Base-by-base conservation (phyloP, 345 rosid genomes). In the Melastoma malabathricum region DNA sequence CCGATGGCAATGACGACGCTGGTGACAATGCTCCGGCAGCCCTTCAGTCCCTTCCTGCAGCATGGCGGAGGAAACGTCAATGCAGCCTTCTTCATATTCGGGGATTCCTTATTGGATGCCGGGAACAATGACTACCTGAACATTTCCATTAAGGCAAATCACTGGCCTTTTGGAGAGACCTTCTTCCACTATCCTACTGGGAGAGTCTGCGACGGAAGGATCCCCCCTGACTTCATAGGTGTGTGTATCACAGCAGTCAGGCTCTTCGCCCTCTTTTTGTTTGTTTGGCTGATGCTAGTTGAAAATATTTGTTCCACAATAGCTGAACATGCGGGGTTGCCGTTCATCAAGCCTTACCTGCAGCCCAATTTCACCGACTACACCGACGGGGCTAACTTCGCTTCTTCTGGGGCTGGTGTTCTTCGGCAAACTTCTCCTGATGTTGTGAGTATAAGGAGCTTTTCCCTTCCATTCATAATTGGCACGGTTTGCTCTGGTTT, bases 221-320 rank as follows among this genome's bases (percentile, higher is more conserved):
- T 57, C 47, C 50, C 47, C 7, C 67, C 60, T 9, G 67, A 63
- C 53, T 57, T 63, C 44, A 47, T 57, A 5, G 65, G 71, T 67
- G 41, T 67, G 41, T 12, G 2, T 9, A 9, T 34, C 1, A 1
- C 41, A 7, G 5, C 9, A 15, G 15, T 1, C 6, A 15, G 15
- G 10, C 6, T 48, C 52, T 31, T 48, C 9, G 14, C 3, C 55
- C 16, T 16, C 15, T 51, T 51, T 31, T 27, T 51, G 16, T 43
- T 44, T 13, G 9, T 34, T 34, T 34, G 41, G 41, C 9, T 34
- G 12, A 8, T 34, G 41, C 12, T 17, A n/a, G 13, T 18, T 3
- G 20, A 20, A 10, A 10, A 4, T 0, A 14, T 18, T 16, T 31
- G 56, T 29, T 7, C 46, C 16, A 2, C 13, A 49, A 44, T 60